Evolutionary conservation across 768 basidiomycete species (phyloP).

Genomic region (Psilocybe tampanensis): DNA sequence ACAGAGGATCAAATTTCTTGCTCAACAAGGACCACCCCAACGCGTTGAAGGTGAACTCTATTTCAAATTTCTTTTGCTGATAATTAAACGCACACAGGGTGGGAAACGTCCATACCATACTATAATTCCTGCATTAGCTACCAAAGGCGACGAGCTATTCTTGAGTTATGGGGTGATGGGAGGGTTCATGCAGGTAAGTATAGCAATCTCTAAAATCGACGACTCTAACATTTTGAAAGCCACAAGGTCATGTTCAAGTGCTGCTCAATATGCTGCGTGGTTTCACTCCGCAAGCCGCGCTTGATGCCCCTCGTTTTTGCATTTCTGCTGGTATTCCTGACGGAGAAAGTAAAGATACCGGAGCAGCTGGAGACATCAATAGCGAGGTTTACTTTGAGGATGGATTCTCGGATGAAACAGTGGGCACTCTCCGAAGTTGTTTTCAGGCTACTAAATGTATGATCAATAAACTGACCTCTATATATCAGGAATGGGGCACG

Average conservation of each 20-base stretch:
- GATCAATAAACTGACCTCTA: neutral
- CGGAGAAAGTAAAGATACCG: slow-evolving; percentile 43
- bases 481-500: slow-evolving; percentile 85
- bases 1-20: slow-evolving; percentile 86
- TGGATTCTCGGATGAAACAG: slow-evolving; percentile 62
- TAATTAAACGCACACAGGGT: slow-evolving; percentile 42
- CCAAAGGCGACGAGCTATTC: slow-evolving; percentile 79
- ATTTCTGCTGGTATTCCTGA: slow-evolving; percentile 86
- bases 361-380: slow-evolving; percentile 67
- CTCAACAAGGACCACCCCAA: slow-evolving; percentile 86
- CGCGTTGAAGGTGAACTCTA: slow-evolving; percentile 57
- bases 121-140: slow-evolving; percentile 90
- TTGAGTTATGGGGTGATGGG: slow-evolving; percentile 92
- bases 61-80: neutral
- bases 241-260: slow-evolving; percentile 96
- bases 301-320: slow-evolving; percentile 96
- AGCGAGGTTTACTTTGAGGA: slow-evolving; percentile 92
- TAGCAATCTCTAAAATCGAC: neutral
- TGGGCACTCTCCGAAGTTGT: slow-evolving; percentile 70
- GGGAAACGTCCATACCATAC: slow-evolving; percentile 90
- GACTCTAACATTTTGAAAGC: slow-evolving; percentile 41
- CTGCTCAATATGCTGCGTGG: slow-evolving; percentile 89
- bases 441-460: neutral
- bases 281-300: slow-evolving; percentile 82
- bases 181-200: slow-evolving; percentile 78